phyloP scores from a whole-genome alignment of 768 basidiomycete species.

The Cantharellus anzutake region DNA sequence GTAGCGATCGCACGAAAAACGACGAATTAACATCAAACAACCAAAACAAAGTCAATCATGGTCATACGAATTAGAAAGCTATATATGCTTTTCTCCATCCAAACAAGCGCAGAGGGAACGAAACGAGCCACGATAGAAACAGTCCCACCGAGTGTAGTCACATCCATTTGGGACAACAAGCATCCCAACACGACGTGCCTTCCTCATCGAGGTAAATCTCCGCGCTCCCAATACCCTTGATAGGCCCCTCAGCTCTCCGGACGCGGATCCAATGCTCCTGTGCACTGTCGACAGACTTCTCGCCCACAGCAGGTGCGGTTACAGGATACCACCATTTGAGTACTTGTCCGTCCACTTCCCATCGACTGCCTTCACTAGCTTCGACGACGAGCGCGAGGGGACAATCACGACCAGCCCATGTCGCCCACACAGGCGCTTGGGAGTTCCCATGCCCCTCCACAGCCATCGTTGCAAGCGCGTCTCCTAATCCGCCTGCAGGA shows the following conservation, averaged over 20 bases:
- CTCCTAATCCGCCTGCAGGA: neutral
- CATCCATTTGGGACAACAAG: neutral
- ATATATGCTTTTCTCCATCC: too few species aligned
- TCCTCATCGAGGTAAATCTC: neutral
- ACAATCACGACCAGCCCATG: slow-evolving; percentile 1
- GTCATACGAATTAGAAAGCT: too few species aligned
- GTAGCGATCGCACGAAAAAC: too few species aligned
- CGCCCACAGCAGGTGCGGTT: slow-evolving; percentile 10
- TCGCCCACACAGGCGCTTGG: neutral
- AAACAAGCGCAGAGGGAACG: too few species aligned
- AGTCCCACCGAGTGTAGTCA: too few species aligned
- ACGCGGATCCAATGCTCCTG: slow-evolving; percentile 19
- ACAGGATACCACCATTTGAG: slow-evolving; percentile 31
- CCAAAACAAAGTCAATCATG: too few species aligned
- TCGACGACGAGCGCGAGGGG: slow-evolving; percentile 20
- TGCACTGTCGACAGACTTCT: neutral
- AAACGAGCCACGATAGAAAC: too few species aligned
- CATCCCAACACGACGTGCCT: neutral
- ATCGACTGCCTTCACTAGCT: slow-evolving; percentile 26
- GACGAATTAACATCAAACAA: too few species aligned
- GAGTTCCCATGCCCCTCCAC: neutral
- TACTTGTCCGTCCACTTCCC: slow-evolving; percentile 29
- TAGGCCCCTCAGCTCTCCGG: slow-evolving; percentile 23
- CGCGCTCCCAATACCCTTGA: slow-evolving; percentile 11
- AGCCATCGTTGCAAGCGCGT: neutral